Evolutionary conservation across 352 stramenopile genomes (phyloP).

Genomic region (Albugo laibachii): DNA sequence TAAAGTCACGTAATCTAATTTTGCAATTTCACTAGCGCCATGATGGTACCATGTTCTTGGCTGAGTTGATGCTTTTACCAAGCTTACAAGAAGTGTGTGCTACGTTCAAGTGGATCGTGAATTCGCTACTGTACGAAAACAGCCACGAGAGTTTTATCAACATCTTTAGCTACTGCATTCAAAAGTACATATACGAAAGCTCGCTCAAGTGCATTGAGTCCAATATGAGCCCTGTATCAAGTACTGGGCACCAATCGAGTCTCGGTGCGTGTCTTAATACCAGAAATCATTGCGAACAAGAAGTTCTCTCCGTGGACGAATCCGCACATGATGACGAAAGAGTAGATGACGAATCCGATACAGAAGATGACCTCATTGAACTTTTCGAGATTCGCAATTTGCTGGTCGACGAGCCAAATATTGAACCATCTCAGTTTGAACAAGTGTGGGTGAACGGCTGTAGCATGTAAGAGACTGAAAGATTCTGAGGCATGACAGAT

Average conservation of each 20-base stretch:
- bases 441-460: constrained; percentile 47
- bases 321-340: constrained; percentile 9
- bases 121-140: constrained; percentile 71
- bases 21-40: constrained; percentile 16
- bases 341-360: constrained; percentile 9
- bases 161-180: neutral
- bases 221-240: neutral
- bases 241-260: neutral
- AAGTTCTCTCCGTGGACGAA: constrained; percentile 9
- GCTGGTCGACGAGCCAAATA: constrained; percentile 25
- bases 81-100: constrained; percentile 58
- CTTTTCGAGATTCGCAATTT: constrained; percentile 48
- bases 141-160: constrained; percentile 40
- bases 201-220: neutral
- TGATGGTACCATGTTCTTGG: constrained; percentile 63
- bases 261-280: constrained; percentile 7
- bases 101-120: constrained; percentile 79
- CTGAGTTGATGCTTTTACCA: constrained; percentile 60
- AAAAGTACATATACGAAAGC: neutral
- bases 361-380: constrained; percentile 23
- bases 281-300: constrained; percentile 4
- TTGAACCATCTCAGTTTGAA: constrained; percentile 62
- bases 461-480: constrained; percentile 32
- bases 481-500: neutral
- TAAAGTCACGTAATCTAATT: no score